These are phyloP conservation scores for Colletotrichum tropicale DNA, from an alignment of 2,329 filamentous ascomycete species.

Conservation along the genomic window DNA sequence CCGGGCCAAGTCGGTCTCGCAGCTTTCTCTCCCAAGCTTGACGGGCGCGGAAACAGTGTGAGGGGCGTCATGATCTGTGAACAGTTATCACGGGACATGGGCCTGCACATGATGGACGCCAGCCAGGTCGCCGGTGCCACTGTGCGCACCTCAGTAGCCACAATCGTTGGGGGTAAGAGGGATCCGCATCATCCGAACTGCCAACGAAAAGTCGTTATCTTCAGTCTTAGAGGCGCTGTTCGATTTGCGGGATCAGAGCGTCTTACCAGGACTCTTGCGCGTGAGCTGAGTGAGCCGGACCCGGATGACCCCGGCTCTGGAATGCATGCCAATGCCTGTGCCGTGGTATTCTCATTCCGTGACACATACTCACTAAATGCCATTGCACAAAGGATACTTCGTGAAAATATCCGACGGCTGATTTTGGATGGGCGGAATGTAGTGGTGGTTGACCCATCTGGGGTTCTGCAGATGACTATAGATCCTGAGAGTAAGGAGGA, in stretches of 20 bases:
- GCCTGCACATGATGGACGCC: conserved; percentile 24
- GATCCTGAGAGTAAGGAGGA: conserved; percentile 4
- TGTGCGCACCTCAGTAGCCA: conserved; percentile 28
- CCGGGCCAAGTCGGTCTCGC: conserved; percentile 51
- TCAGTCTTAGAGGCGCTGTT: conserved; percentile 35
- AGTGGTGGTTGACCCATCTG: conserved; percentile 32
- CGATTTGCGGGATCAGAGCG: conserved; percentile 37
- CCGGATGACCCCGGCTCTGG: conserved; percentile 30
- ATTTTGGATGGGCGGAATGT: conserved; percentile 27
- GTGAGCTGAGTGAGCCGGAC: conserved; percentile 27
- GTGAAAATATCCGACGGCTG: conserved; percentile 30
- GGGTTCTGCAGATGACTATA: conserved; percentile 26
- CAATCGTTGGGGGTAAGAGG: conserved; percentile 28
- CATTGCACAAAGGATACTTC: conserved; percentile 32
- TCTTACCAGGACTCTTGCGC: conserved; percentile 31
- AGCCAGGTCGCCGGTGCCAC: conserved; percentile 13
- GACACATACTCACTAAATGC: conserved; percentile 35
- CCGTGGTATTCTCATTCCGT: conserved; percentile 34
- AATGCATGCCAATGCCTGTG: conserved; percentile 27
- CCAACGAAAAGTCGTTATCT: conserved; percentile 32
- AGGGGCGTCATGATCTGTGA: conserved; percentile 47
- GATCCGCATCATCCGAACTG: conserved; percentile 30
- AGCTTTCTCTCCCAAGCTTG: conserved; percentile 61
- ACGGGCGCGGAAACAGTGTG: conserved; percentile 47
- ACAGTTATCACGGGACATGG: conserved; percentile 42